Evolutionary conservation across 768 basidiomycete species (phyloP).

Genomic region (Hortiboletus flavorubellus): DNA sequence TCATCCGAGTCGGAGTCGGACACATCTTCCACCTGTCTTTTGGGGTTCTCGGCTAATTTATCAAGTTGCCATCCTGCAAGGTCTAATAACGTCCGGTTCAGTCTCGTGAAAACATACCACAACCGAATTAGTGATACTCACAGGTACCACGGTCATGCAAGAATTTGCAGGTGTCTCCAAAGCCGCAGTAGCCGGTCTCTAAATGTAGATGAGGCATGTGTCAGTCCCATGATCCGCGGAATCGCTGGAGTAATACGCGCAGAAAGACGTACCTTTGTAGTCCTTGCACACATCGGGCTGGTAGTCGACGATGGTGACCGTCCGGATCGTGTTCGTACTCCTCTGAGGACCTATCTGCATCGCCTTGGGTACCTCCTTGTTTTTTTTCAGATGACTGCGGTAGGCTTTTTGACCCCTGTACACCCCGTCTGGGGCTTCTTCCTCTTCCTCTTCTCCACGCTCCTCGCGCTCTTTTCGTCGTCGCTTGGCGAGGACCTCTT

Average conservation of each 20-base stretch:
- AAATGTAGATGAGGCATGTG: background rate
- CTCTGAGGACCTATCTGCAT: slow-evolving; percentile 84
- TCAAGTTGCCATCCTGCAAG: slow-evolving; percentile 99
- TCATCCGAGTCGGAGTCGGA: slow-evolving; percentile 74
- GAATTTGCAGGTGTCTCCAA: slow-evolving; percentile 99
- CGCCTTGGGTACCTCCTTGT: slow-evolving; percentile 79
- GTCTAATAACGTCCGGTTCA: slow-evolving; percentile 45
- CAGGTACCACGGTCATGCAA: slow-evolving; percentile 96
- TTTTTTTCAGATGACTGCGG: slow-evolving; percentile 75
- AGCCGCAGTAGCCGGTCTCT: slow-evolving; percentile 99
- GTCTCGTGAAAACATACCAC: slow-evolving; percentile 1
- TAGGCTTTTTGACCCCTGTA: slow-evolving; percentile 87
- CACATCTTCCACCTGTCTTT: slow-evolving; percentile 51
- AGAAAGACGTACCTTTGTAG: slow-evolving; percentile 79
- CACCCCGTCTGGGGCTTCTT: slow-evolving; percentile 67
- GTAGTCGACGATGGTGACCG: slow-evolving; percentile 94
- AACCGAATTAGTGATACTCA: slow-evolving; percentile 41
- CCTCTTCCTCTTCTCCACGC: slow-evolving; percentile 49
- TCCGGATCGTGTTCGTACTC: slow-evolving; percentile 77
- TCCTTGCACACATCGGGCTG: slow-evolving; percentile 99
- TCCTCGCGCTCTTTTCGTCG: slow-evolving; percentile 53
- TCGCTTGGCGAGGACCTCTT: slow-evolving; percentile 71
- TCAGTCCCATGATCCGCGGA: slow-evolving; percentile 18
- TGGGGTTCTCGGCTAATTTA: slow-evolving; percentile 79
- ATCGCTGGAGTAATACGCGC: background rate